Evolutionary conservation across 495 filamentous ascomycete species (phyloP).

Genomic region (Aspergillus coremiiformis): DNA sequence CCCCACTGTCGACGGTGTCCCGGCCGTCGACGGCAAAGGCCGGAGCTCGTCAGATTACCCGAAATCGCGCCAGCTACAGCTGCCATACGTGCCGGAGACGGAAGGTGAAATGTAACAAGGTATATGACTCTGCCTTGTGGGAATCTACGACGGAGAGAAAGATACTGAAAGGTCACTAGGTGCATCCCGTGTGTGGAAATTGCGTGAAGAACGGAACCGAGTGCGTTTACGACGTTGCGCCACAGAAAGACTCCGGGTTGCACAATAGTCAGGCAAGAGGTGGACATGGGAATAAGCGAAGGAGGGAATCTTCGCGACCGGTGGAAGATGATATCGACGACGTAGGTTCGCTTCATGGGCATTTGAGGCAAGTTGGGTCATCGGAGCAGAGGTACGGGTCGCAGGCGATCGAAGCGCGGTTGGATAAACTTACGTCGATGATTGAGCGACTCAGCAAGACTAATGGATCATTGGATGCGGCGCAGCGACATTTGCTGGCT

Average conservation of each 20-base stretch:
- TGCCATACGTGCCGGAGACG: slow-evolving; percentile 43
- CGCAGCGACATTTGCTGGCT: slow-evolving; percentile 17
- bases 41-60: slow-evolving; percentile 38
- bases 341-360: slow-evolving; percentile 33
- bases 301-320: slow-evolving; percentile 23
- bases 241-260: slow-evolving; percentile 19
- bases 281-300: slow-evolving; percentile 31
- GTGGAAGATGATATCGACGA: slow-evolving; percentile 35
- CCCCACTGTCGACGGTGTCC: slow-evolving; percentile 1
- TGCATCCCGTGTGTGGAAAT: slow-evolving; percentile 43
- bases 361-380: slow-evolving; percentile 21
- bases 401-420: slow-evolving; percentile 35
- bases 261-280: slow-evolving; percentile 10
- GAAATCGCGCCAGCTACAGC: slow-evolving; percentile 44
- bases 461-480: slow-evolving; percentile 22
- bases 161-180: slow-evolving; percentile 17
- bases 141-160: neutral
- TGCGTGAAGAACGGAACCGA: slow-evolving; percentile 39
- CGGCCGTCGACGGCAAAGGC: slow-evolving; percentile 11
- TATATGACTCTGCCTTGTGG: slow-evolving; percentile 5
- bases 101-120: slow-evolving; percentile 44
- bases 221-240: slow-evolving; percentile 36
- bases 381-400: slow-evolving; percentile 24
- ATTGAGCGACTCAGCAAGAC: slow-evolving; percentile 36
- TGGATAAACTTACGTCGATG: slow-evolving; percentile 42